phyloP scores from a whole-genome alignment of 169 alveolate genomes.

The Plasmodium falciparum region DNA sequence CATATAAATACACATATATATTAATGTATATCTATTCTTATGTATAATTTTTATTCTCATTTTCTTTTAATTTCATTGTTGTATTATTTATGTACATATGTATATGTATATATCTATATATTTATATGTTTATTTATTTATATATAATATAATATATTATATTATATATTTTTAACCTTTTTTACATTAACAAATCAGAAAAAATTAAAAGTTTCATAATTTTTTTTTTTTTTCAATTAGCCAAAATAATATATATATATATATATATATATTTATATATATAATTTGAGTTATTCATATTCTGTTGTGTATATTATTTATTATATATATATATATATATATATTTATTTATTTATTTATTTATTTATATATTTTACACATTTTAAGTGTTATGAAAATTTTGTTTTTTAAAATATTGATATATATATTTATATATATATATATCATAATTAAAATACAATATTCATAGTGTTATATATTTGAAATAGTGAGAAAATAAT shows the following conservation, averaged over 20 bases:
- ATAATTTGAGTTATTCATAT: too few species aligned
- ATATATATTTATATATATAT: too few species aligned
- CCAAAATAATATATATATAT: background rate
- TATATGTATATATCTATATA: slow-evolving; percentile 5
- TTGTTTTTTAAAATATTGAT: slow-evolving; percentile 62
- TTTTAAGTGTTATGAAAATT: slow-evolving; percentile 22
- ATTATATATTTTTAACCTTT: slow-evolving; percentile 17
- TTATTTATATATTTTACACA: slow-evolving; percentile 9
- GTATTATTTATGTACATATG: slow-evolving; percentile 1
- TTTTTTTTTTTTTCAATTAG: background rate
- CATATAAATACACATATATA: slow-evolving; percentile 50
- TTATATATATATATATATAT: slow-evolving; percentile 13
- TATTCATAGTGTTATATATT: slow-evolving; percentile 9
- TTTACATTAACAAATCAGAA: slow-evolving; percentile 5
- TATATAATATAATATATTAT: too few species aligned
- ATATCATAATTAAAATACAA: slow-evolving; percentile 31
- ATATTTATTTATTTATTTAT: too few species aligned
- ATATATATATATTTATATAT: too few species aligned
- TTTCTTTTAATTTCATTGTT: slow-evolving; percentile 34
- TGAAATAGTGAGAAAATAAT: slow-evolving; percentile 19
- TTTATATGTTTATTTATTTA: too few species aligned
- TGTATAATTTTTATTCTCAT: slow-evolving; percentile 29
- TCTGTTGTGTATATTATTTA: too few species aligned
- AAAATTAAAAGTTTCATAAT: slow-evolving; percentile 16
- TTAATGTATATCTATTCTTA: background rate